Evolutionary conservation across 768 basidiomycete genomes (phyloP).

Genomic region (Hygrophorus pudorinus): DNA sequence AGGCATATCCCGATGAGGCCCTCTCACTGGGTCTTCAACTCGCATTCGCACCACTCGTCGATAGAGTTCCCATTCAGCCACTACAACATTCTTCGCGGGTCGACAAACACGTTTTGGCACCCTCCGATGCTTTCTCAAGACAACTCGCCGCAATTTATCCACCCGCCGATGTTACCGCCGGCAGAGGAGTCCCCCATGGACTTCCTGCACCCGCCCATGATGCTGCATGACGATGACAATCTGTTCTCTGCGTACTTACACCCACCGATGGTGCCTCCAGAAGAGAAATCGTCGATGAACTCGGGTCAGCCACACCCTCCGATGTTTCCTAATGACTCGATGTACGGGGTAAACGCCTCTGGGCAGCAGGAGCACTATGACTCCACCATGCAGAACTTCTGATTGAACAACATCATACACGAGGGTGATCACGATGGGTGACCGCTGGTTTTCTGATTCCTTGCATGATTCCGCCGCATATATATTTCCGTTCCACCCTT

Average conservation of each 20-base stretch:
- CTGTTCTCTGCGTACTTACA: constrained; percentile 41
- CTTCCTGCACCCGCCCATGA: constrained; percentile 56
- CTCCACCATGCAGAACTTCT: constrained; percentile 4
- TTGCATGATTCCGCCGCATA: not conserved
- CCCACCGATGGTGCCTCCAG: constrained; percentile 33
- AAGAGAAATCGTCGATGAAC: constrained; percentile 16
- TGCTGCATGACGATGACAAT: constrained; percentile 55
- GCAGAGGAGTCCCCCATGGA: constrained; percentile 61
- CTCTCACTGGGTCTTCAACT: no score
- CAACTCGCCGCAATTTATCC: constrained; percentile 46
- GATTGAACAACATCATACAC: not conserved
- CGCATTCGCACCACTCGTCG: constrained; percentile 49
- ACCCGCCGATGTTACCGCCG: constrained; percentile 60
- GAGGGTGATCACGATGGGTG: not conserved
- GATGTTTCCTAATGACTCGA: constrained; percentile 9
- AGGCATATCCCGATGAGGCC: no score
- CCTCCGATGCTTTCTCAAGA: constrained; percentile 62
- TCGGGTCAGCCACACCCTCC: constrained; percentile 5
- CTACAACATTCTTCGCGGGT: constrained; percentile 35
- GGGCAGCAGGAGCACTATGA: constrained; percentile 2
- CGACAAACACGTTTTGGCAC: constrained; percentile 66
- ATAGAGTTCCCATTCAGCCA: constrained; percentile 60
- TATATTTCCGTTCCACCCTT: not conserved
- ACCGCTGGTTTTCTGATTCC: not conserved
- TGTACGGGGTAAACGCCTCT: not conserved